Base-by-base conservation (phyloP, 208 protist genomes). In the Trypanosoma conorhini region DNA sequence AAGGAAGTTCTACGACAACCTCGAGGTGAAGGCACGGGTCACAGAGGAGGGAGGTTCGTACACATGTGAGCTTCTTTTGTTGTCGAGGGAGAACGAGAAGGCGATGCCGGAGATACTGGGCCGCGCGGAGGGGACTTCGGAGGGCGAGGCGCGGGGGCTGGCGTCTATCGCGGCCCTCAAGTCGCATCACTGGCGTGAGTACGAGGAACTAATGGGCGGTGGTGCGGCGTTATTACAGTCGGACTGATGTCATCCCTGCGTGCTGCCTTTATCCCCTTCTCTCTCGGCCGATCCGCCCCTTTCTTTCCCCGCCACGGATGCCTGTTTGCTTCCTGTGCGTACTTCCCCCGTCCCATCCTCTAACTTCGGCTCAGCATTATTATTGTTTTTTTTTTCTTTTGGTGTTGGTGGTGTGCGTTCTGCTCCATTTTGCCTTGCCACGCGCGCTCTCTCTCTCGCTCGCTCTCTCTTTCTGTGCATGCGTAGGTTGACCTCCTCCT, bases 381-480 rank as follows among this genome's bases (percentile, higher is more conserved):
- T n/a, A n/a, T n/a, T n/a, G n/a, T n/a, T 42, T 78, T 42, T 44
- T 62, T 62, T 62, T 33, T 62, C 46, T 62, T 33, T 44, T 62
- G 4, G n/a, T n/a, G n/a, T n/a, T n/a, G n/a, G n/a, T n/a, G n/a
- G n/a, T n/a, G n/a, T n/a, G n/a, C n/a, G n/a, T n/a, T n/a, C n/a
- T n/a, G n/a, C n/a, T n/a, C n/a, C n/a, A n/a, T n/a, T n/a, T n/a
- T n/a, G n/a, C n/a, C n/a, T n/a, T n/a, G n/a, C n/a, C n/a, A n/a
- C n/a, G n/a, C n/a, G n/a, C n/a, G n/a, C n/a, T n/a, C n/a, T n/a
- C n/a, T n/a, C n/a, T n/a, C n/a, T n/a, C n/a, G n/a, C n/a, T n/a
- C n/a, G n/a, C n/a, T n/a, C n/a, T n/a, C n/a, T n/a, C n/a, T n/a
- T n/a, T n/a, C n/a, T n/a, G n/a, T n/a, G n/a, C n/a, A 28, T 56